Conservation (phyloP, 441 rosid species). For the Adansonia gregorii region DNA sequence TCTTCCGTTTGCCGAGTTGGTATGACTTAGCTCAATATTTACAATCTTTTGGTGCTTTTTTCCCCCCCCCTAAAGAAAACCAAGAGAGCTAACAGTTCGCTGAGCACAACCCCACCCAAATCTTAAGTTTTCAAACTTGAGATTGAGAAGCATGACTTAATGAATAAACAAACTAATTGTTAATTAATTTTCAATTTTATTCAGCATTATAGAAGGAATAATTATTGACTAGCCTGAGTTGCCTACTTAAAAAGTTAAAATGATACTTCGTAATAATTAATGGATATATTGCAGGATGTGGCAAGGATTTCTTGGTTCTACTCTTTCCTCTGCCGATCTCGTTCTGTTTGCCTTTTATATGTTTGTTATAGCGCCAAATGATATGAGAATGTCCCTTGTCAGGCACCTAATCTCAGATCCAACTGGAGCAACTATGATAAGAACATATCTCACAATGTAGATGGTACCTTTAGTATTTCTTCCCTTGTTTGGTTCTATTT, state of each 20-base stretch:
- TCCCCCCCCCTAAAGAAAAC: not conserved
- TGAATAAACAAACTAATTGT: slow-evolving; percentile 5
- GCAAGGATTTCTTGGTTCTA: slow-evolving; percentile 91
- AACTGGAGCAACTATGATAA: slow-evolving; percentile 86
- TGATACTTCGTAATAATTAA: not conserved
- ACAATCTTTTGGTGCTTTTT: not conserved
- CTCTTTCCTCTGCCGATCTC: slow-evolving; percentile 80
- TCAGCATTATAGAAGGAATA: not conserved
- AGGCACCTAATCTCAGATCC: slow-evolving; percentile 90
- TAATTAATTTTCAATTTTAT: not conserved
- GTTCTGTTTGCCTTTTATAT: slow-evolving; percentile 76
- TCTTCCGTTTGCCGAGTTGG: slow-evolving; percentile 92
- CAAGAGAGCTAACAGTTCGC: not conserved
- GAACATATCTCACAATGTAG: slow-evolving; percentile 70
- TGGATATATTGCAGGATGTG: slow-evolving; percentile 70
- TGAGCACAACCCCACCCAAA: not conserved
- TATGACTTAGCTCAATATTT: slow-evolving; percentile 33
- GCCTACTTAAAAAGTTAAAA: not conserved
- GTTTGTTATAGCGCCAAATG: slow-evolving; percentile 83
- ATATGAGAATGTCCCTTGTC: slow-evolving; percentile 71
- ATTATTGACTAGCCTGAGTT: slow-evolving; percentile 12
- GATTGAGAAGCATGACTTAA: not conserved
- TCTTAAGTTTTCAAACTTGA: slow-evolving; percentile 15
- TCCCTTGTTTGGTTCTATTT: slow-evolving; percentile 31
- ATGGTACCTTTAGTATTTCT: slow-evolving; percentile 16